Evolutionary conservation across 2,329 filamentous ascomycete genomes (phyloP).

Genomic region (Cercospora sesami): DNA sequence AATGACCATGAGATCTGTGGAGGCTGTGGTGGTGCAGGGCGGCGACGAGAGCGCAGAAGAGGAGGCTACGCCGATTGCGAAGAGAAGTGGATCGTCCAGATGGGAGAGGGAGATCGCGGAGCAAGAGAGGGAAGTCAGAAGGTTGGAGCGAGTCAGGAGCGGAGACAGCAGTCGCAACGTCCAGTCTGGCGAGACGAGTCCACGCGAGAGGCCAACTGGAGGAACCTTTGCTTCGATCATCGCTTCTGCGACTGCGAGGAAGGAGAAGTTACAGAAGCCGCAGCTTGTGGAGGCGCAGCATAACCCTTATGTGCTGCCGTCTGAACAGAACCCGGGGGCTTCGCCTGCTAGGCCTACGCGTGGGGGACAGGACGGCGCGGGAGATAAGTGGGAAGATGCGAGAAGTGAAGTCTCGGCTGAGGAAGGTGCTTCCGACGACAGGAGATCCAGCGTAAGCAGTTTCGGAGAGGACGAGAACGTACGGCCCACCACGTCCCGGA

Average conservation of each 20-base stretch:
- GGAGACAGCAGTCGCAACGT: not conserved
- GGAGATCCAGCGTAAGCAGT: slow-evolving; percentile 33
- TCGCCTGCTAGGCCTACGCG: not conserved
- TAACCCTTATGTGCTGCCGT: slow-evolving; percentile 18
- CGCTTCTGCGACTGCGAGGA: slow-evolving; percentile 10
- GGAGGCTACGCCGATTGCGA: slow-evolving; percentile 22
- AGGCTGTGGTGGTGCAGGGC: slow-evolving; percentile 14
- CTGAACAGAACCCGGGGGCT: slow-evolving; percentile 9
- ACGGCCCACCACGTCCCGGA: not conserved
- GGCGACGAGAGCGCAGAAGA: slow-evolving; percentile 13
- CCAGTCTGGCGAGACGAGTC: not conserved
- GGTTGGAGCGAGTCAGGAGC: slow-evolving; percentile 12
- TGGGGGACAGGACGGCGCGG: not conserved
- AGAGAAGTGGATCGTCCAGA: not conserved
- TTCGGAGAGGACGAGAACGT: slow-evolving; percentile 20
- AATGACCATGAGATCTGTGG: slow-evolving; percentile 15
- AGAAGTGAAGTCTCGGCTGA: slow-evolving; percentile 32
- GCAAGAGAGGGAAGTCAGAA: slow-evolving; percentile 20
- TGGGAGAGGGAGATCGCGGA: slow-evolving; percentile 17
- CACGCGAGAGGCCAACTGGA: not conserved
- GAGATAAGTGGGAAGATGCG: slow-evolving; percentile 20
- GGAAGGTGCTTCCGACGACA: slow-evolving; percentile 18
- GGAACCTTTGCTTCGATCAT: slow-evolving; percentile 10
- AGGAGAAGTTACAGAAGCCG: slow-evolving; percentile 6
- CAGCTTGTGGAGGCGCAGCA: slow-evolving; percentile 13